Evolutionary conservation across 2,329 filamentous ascomycete genomes (phyloP), one percentile per base, ranked within the genome.

Genomic region (Bisporella sp.): DNA sequence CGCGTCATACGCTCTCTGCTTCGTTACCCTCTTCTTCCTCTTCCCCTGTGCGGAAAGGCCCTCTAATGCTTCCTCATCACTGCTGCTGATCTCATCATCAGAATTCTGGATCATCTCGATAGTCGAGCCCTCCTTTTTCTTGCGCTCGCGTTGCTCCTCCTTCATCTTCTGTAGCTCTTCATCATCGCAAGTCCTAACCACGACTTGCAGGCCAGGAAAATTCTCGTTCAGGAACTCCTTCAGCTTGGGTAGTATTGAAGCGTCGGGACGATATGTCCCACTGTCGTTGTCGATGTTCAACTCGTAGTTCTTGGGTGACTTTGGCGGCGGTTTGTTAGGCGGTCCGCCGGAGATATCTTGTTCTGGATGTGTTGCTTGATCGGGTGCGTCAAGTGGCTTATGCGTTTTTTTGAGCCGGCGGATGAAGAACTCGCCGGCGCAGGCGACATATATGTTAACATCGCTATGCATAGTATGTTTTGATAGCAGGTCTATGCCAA

Each of bases 381-480:
- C 60, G 1, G 68, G 65, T 12, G 65, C 61, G 12, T 73, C 70
- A 6, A 72, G 69, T 2, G 68, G 67, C 6, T 68, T 66, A 31
- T 73, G 67, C 0, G 76, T 73, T 52, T 79, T 74, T 55, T 74
- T 77, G 30, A 88, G 74, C 3, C 86, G 79, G 11, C 89, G 81
- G 55, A 97, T 78, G 66, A 96, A 93, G 68, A 97, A 97, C 64
- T 97, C 92, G 41, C 92, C 92, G 0, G 87, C 89, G 65, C 84
- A 96, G 28, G 91, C 92, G 56, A 96, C 89, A 66, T 96, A 96
- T 2, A 88, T 86, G 35, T 84, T 87, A 1, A 96, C 91, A 66
- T 96, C 85, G 57, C 88, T 92, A 71, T 97, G 92, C 89, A 97
- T 96, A 40, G 89, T 95, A 68, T 97, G 92, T 67, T 97, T 97